Percentiles rank a stretch among this genome's conserved stretches.
Evolutionary conservation across 1,139 yeast species (phyloP).

Genomic region (Lodderomyces elongisporus): DNA sequence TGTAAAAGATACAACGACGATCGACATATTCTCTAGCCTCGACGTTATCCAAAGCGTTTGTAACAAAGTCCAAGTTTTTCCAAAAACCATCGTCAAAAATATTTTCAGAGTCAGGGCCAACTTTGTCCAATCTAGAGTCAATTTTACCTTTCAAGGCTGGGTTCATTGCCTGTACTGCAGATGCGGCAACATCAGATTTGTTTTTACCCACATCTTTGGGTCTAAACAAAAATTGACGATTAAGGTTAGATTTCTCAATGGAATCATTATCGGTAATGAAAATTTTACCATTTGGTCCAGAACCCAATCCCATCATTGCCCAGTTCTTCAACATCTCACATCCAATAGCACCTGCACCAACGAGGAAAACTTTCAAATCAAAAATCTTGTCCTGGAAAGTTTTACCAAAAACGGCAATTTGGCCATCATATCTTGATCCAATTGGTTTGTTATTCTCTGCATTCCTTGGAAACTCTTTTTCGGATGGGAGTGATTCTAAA

Average conservation of each 20-base stretch:
- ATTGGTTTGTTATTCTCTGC: constrained; percentile 71
- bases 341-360: constrained; percentile 99
- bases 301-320: constrained; percentile 95
- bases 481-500: constrained; percentile 76
- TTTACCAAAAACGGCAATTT: constrained; percentile 89
- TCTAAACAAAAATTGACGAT: constrained; percentile 93
- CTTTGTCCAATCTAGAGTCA: constrained; percentile 74
- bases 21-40: constrained; percentile 98
- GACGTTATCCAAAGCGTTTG: constrained; percentile 94
- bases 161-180: constrained; percentile 79
- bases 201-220: constrained; percentile 89
- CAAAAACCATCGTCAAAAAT: constrained; percentile 86
- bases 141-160: constrained; percentile 78
- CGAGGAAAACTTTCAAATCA: constrained; percentile 79
- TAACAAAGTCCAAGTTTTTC: constrained; percentile 77
- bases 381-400: constrained; percentile 68
- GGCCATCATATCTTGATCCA: constrained; percentile 83
- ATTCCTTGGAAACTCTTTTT: constrained; percentile 53
- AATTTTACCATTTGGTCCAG: constrained; percentile 85
- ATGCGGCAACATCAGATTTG: constrained; percentile 88
- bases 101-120: constrained; percentile 88
- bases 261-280: constrained; percentile 89
- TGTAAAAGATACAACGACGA: constrained; percentile 90
- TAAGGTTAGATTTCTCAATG: constrained; percentile 90
- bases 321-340: constrained; percentile 98